phyloP scores from a whole-genome alignment of 2,329 filamentous ascomycete species.

The Pyrenophora seminiperda region DNA sequence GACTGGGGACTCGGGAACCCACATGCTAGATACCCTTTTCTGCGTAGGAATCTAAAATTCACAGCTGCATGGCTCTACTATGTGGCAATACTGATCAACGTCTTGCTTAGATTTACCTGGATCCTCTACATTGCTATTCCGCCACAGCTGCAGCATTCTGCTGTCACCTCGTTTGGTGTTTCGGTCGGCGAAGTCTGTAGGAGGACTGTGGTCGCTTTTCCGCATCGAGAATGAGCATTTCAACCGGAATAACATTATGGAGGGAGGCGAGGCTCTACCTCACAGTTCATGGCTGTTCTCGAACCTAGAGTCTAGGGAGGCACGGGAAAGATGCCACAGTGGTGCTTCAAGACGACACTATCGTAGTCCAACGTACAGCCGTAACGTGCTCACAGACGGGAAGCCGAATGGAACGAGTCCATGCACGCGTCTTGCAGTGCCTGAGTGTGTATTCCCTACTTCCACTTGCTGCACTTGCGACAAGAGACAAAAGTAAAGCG shows the following conservation, averaged over 20 bases:
- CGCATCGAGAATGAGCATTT: slow-evolving; percentile 96
- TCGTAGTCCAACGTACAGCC: neutral
- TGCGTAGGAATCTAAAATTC: neutral
- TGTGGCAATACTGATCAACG: slow-evolving; percentile 75
- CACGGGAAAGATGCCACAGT: neutral
- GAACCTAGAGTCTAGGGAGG: neutral
- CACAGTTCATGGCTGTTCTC: neutral
- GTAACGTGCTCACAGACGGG: neutral
- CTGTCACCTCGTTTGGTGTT: slow-evolving; percentile 76
- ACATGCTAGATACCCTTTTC: neutral
- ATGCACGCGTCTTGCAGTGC: neutral
- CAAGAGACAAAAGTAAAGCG: neutral
- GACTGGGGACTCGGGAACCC: neutral
- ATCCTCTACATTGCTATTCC: slow-evolving; percentile 87
- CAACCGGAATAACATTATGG: neutral
- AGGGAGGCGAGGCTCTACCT: neutral
- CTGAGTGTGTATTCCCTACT: neutral
- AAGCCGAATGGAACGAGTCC: neutral
- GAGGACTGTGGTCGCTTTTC: slow-evolving; percentile 83
- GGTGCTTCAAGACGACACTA: neutral
- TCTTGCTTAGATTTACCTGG: slow-evolving; percentile 85
- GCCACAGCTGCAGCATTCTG: slow-evolving; percentile 76
- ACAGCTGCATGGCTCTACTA: slow-evolving; percentile 75
- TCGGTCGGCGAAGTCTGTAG: slow-evolving; percentile 75
- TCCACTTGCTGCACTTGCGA: neutral